Evolutionary conservation across 345 rosid species (phyloP).

Genomic region (Dipteronia sinensis): DNA sequence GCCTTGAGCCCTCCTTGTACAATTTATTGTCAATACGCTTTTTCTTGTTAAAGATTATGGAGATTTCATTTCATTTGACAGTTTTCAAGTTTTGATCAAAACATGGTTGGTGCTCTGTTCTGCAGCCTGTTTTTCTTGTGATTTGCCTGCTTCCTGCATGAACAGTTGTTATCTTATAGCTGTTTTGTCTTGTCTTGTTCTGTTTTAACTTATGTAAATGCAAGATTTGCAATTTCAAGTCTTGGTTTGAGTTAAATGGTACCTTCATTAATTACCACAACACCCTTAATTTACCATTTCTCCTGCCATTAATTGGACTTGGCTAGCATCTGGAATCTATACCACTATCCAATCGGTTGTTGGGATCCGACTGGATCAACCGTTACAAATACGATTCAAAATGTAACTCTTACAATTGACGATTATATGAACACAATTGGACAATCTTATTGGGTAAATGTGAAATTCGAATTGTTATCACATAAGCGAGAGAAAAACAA

Average conservation of each 20-base stretch:
- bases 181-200: background rate
- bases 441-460: too few species aligned
- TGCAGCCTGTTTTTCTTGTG: background rate
- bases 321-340: too few species aligned
- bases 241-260: background rate
- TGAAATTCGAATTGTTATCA: too few species aligned
- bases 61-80: conserved; percentile 8
- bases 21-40: conserved; percentile 20
- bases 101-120: background rate
- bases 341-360: too few species aligned
- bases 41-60: background rate
- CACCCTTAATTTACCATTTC: background rate
- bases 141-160: background rate
- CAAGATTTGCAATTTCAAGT: background rate
- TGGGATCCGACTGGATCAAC: too few species aligned
- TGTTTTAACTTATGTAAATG: background rate
- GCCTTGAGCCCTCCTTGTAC: conserved; percentile 16
- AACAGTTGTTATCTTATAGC: background rate
- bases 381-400: too few species aligned
- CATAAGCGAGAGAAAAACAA: too few species aligned
- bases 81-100: background rate
- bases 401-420: too few species aligned
- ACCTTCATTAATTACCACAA: background rate
- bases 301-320: background rate
- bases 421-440: too few species aligned